These are phyloP conservation scores for Hygrophoropsis aurantiaca DNA, from an alignment of 768 basidiomycete genomes.

Conservation along the genomic window DNA sequence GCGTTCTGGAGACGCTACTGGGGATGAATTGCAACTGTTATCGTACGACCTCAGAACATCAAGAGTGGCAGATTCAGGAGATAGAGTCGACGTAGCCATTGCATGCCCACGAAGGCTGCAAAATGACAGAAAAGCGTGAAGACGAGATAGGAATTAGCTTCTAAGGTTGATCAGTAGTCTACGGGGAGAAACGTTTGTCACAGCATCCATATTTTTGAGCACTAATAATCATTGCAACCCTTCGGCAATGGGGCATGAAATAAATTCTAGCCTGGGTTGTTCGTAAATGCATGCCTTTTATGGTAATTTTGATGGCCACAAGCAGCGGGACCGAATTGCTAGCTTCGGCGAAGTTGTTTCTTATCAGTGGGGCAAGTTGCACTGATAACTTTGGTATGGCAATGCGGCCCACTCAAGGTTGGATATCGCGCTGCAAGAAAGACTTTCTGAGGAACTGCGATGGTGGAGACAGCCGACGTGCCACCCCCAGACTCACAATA, in stretches of 20 bases:
- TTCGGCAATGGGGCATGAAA: conserved; percentile 17
- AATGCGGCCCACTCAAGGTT: no score
- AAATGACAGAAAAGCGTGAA: neutral
- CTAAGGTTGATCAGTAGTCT: no score
- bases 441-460: no score
- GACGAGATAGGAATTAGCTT: no score
- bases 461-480: no score
- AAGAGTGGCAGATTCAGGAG: conserved; percentile 27
- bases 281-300: conserved; percentile 32
- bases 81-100: neutral
- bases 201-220: no score
- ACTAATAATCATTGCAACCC: conserved; percentile 1
- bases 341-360: no score
- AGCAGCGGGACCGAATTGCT: neutral
- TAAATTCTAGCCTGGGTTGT: conserved; percentile 18
- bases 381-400: no score
- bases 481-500: no score
- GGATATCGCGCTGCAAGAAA: no score
- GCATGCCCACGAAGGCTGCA: neutral
- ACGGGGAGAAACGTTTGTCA: no score
- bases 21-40: neutral
- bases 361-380: no score
- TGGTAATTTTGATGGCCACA: conserved; percentile 6
- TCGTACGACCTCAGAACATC: conserved; percentile 25
- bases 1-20: conserved; percentile 2